Evolutionary conservation across 106 monocot genomes (phyloP).

Genomic region (Dioscorea zingiberensis): DNA sequence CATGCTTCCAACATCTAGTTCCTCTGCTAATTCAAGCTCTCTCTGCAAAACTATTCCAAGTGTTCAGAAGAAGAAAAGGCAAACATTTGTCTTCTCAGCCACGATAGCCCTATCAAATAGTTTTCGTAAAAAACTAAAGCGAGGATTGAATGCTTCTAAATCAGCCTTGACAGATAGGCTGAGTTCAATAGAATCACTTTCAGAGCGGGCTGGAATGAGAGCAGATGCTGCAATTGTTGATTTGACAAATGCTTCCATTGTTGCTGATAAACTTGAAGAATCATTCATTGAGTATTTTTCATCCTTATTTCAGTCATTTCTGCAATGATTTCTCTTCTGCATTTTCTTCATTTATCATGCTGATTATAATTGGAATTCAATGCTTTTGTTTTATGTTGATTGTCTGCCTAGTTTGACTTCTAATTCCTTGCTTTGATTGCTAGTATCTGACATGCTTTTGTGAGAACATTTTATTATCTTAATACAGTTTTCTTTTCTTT

Average conservation of each 20-base stretch:
- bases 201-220: slow-evolving; percentile 86
- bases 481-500: too few relatives aligned
- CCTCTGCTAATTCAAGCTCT: slow-evolving; percentile 12
- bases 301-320: not conserved
- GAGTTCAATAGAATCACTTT: slow-evolving; percentile 83
- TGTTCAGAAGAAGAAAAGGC: slow-evolving; percentile 66
- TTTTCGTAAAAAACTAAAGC: slow-evolving; percentile 87
- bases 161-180: slow-evolving; percentile 27
- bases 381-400: too few relatives aligned
- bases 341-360: too few relatives aligned
- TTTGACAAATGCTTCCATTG: slow-evolving; percentile 73
- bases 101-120: slow-evolving; percentile 83
- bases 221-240: slow-evolving; percentile 78
- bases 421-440: too few relatives aligned
- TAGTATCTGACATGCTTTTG: too few relatives aligned
- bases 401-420: too few relatives aligned
- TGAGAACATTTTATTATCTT: too few relatives aligned
- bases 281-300: slow-evolving; percentile 83
- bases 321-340: too few relatives aligned
- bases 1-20: slow-evolving; percentile 50
- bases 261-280: slow-evolving; percentile 91
- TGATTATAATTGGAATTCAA: too few relatives aligned
- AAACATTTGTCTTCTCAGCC: slow-evolving; percentile 96
- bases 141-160: slow-evolving; percentile 36
- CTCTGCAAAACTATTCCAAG: slow-evolving; percentile 37